Evolutionary conservation across 257 asterid genomes (phyloP).

Genomic region (Ligustrum vulgare): DNA sequence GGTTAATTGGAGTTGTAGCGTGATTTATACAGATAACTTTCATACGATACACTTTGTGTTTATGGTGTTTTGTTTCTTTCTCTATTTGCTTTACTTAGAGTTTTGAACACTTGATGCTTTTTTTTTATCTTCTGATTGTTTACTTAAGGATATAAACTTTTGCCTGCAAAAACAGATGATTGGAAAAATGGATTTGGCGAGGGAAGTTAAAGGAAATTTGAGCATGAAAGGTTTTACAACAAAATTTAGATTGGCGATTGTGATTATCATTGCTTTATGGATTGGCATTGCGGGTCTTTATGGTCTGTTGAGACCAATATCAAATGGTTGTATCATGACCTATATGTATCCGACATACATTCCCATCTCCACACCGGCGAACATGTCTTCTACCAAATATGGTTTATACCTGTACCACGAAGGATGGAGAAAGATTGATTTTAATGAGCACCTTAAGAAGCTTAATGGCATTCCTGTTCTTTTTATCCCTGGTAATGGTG

Average conservation of each 20-base stretch:
- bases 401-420: slow-evolving; percentile 85
- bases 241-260: slow-evolving; percentile 47
- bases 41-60: background rate
- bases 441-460: slow-evolving; percentile 62
- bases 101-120: slow-evolving; percentile 7
- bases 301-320: slow-evolving; percentile 62
- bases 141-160: slow-evolving; percentile 27
- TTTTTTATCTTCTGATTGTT: slow-evolving; percentile 10
- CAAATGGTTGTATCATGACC: slow-evolving; percentile 95
- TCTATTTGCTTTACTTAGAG: background rate
- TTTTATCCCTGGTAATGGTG: slow-evolving; percentile 96
- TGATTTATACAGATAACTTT: slow-evolving; percentile 7
- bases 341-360: slow-evolving; percentile 97
- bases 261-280: slow-evolving; percentile 49
- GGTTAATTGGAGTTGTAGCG: slow-evolving; percentile 5
- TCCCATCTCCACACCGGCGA: slow-evolving; percentile 64
- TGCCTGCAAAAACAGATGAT: slow-evolving; percentile 30
- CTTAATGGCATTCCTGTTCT: slow-evolving; percentile 89
- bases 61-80: background rate
- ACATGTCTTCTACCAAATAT: slow-evolving; percentile 58
- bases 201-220: slow-evolving; percentile 21
- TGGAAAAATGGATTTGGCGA: slow-evolving; percentile 20
- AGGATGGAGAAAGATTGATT: slow-evolving; percentile 90
- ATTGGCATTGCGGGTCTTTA: slow-evolving; percentile 61
- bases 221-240: slow-evolving; percentile 40